Evolutionary conservation across 441 rosid species (phyloP).

Genomic region (Erodium trifolium): DNA sequence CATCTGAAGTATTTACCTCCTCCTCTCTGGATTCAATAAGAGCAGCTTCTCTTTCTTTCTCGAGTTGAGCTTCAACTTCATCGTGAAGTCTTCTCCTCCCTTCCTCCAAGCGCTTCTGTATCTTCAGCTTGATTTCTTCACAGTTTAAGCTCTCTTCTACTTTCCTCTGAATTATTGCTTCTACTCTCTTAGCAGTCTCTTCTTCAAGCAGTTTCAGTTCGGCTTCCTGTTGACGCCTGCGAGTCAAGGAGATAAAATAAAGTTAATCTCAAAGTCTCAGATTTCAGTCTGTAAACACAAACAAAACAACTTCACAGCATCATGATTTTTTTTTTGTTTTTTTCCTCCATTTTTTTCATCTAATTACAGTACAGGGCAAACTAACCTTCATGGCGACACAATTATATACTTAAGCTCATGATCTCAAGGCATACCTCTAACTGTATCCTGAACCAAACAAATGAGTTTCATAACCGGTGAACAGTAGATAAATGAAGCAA

Average conservation of each 20-base stretch:
- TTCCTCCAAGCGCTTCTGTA: conserved; percentile 57
- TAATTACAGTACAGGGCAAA: conserved; percentile 38
- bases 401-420: conserved; percentile 31
- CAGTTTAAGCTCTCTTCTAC: conserved; percentile 76
- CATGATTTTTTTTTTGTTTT: conserved; percentile 13
- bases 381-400: conserved; percentile 47
- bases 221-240: conserved; percentile 89
- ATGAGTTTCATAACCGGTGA: conserved; percentile 66
- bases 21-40: conserved; percentile 56
- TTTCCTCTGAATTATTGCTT: conserved; percentile 59
- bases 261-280: conserved; percentile 28
- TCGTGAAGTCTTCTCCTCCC: conserved; percentile 57
- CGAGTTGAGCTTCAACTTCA: conserved; percentile 78
- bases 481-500: conserved; percentile 45
- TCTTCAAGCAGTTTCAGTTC: conserved; percentile 83
- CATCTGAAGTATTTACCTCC: conserved; percentile 43
- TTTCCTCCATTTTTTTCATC: conserved; percentile 13
- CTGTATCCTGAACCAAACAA: conserved; percentile 70
- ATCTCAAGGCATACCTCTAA: conserved; percentile 82
- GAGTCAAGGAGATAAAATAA: conserved; percentile 24
- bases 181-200: conserved; percentile 81
- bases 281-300: neutral
- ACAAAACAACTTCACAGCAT: conserved; percentile 23
- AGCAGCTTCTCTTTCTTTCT: conserved; percentile 70
- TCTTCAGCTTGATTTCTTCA: conserved; percentile 63